Evolutionary conservation across 495 filamentous ascomycete species (phyloP).

Genomic region (Apodospora peruviana): DNA sequence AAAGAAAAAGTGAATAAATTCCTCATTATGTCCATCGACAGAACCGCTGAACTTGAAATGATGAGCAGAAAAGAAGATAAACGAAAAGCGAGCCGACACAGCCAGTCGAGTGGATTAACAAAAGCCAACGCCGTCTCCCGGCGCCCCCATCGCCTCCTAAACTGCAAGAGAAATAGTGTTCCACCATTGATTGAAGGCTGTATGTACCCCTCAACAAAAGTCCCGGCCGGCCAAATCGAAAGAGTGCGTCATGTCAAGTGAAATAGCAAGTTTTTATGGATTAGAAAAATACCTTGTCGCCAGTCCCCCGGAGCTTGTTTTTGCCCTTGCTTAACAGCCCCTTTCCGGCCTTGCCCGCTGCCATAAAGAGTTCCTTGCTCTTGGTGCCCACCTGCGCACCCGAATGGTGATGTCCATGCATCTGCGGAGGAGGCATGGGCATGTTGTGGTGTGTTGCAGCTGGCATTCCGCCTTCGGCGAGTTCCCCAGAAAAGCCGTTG

Average conservation of each 20-base stretch:
- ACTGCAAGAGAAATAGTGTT: slow-evolving; percentile 3
- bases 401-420: slow-evolving; percentile 24
- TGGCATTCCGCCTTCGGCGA: slow-evolving; percentile 15
- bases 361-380: slow-evolving; percentile 80
- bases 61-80: neutral
- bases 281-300: slow-evolving; percentile 74
- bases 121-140: neutral
- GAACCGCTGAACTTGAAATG: neutral
- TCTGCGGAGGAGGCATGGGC: slow-evolving; percentile 19
- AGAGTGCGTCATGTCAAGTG: neutral
- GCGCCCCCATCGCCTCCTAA: neutral
- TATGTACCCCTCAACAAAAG: slow-evolving; percentile 3
- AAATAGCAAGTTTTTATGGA: slow-evolving; percentile 6
- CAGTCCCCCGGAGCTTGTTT: slow-evolving; percentile 64
- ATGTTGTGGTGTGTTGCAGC: slow-evolving; percentile 17
- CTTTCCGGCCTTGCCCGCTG: slow-evolving; percentile 78
- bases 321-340: slow-evolving; percentile 82
- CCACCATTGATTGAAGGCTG: slow-evolving; percentile 3
- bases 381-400: slow-evolving; percentile 57
- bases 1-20: neutral
- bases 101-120: neutral
- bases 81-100: neutral
- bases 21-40: neutral
- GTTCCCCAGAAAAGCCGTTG: slow-evolving; percentile 22
- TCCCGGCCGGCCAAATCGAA: slow-evolving; percentile 7